phyloP scores from a whole-genome alignment of 306 rosid genomes.

The Pyrus communis region DNA sequence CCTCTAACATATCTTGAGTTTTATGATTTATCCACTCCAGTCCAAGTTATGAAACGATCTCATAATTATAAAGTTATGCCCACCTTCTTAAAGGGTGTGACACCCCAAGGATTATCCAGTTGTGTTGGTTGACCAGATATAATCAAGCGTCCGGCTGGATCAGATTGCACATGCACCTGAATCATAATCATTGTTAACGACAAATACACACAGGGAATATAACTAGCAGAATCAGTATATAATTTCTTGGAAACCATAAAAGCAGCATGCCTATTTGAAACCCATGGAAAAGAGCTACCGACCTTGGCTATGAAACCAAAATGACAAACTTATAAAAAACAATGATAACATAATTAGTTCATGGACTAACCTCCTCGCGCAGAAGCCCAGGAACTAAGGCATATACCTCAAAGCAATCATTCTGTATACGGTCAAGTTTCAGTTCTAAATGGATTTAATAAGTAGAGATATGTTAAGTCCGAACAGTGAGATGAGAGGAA shows the following conservation, averaged over 20 bases:
- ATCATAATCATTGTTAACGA: background rate
- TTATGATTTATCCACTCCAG: too few species aligned
- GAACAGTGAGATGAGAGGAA: background rate
- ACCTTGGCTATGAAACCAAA: background rate
- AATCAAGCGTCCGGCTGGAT: slow-evolving; percentile 64
- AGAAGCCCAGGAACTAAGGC: slow-evolving; percentile 79
- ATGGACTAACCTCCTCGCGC: slow-evolving; percentile 56
- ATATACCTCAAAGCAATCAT: slow-evolving; percentile 65
- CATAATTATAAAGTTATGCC: background rate
- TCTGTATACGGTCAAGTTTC: slow-evolving; percentile 24
- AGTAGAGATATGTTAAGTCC: background rate
- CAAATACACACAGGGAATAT: background rate
- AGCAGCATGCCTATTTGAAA: background rate
- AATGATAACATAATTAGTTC: background rate
- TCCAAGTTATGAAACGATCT: too few species aligned
- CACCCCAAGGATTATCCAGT: slow-evolving; percentile 71
- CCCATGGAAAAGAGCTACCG: background rate
- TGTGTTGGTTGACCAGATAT: slow-evolving; percentile 70
- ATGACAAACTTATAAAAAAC: background rate
- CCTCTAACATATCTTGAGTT: too few species aligned
- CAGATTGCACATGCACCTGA: slow-evolving; percentile 76
- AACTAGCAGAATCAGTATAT: background rate
- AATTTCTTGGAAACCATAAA: background rate
- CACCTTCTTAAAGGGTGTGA: slow-evolving; percentile 66
- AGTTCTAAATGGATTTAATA: background rate